Base-by-base conservation (phyloP, 768 basidiomycete species). In the Sutorius australiensis region DNA sequence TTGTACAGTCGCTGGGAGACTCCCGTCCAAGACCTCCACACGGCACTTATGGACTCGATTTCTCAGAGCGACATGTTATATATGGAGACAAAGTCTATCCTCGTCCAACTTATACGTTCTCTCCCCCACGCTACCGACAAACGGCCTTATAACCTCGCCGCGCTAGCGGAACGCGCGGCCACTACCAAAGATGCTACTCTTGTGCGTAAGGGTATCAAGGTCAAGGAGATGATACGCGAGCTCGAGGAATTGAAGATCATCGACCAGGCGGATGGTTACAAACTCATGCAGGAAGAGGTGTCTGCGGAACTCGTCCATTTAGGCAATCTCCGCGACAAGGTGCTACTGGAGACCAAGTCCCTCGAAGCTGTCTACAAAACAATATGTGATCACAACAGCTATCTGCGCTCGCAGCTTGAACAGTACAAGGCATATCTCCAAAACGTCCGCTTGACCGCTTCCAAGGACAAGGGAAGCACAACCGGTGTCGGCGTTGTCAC, bases 21-120 rank as follows among this genome's bases (percentile, higher is more conserved):
- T 9, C 95, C 97, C 1, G 92, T 99, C 42, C 97, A 98, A 62
- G 97, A 99, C 67, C 86, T 98, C 42, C 92, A 95, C 58, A 95
- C 88, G 40, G 92, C 95, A 1, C 81, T 99, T 52, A 94, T 98
- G 87, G 94, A 95, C 70, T 91, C 92, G 24, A 89, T 99, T 28
- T 98, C 97, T 21, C 93, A 94, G 41, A 89, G 89, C 67, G 97
- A 99, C 73, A 95, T 99, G 84, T 83, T 98, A 30, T 99, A 98
- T 76, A 98, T 98, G 94, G 97, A 99, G 69, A 91, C 97, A 51
- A 99, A 99, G 75, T 98, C 95, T 7, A 98, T 98, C 66, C 94
- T 99, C 61, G 97, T 98, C 31, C 94, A 98, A 68, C 83, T 98
- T 48, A 85, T 99, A 51, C 94, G 97, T 60, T 98, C 95, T 31